These are phyloP conservation scores for Tetragonia tetragonoides DNA, from an alignment of 148 eudicot species.

Conservation along the genomic window DNA sequence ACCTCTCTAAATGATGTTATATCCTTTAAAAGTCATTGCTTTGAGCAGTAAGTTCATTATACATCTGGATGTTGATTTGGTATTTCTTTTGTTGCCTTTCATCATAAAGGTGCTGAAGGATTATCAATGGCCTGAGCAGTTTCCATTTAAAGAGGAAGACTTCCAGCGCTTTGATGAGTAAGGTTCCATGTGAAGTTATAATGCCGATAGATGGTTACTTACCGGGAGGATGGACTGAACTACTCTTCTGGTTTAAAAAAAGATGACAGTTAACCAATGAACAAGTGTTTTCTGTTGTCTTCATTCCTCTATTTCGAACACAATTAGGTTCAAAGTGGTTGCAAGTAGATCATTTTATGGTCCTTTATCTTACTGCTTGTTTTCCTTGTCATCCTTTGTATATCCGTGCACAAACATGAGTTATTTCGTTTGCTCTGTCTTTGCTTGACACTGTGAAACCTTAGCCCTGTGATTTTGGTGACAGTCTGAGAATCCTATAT, in stretches of 20 bases:
- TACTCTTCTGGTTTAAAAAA: no score
- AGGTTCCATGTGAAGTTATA: constrained; percentile 15
- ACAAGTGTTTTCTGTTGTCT: not conserved
- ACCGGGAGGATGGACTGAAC: not conserved
- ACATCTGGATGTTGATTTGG: not conserved
- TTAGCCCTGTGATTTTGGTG: not conserved
- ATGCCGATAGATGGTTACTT: not conserved
- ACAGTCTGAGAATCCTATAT: not conserved
- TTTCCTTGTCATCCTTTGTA: not conserved
- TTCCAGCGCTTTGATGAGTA: constrained; percentile 96
- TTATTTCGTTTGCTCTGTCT: not conserved
- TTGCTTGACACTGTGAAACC: not conserved
- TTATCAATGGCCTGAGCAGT: constrained; percentile 89
- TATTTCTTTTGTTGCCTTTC: constrained; percentile 16
- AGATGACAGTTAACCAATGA: not conserved
- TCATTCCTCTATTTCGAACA: not conserved
- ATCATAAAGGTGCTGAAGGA: constrained; percentile 64
- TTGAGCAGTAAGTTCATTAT: not conserved
- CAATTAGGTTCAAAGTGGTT: not conserved
- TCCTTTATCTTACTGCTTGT: not conserved
- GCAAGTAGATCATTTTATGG: not conserved
- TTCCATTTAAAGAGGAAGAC: constrained; percentile 91
- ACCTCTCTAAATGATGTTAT: not conserved
- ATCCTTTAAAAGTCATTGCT: not conserved
- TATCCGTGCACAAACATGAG: not conserved